Evolutionary conservation across 2,329 filamentous ascomycete genomes (phyloP).

Genomic region (Chaetomium olivaceum): DNA sequence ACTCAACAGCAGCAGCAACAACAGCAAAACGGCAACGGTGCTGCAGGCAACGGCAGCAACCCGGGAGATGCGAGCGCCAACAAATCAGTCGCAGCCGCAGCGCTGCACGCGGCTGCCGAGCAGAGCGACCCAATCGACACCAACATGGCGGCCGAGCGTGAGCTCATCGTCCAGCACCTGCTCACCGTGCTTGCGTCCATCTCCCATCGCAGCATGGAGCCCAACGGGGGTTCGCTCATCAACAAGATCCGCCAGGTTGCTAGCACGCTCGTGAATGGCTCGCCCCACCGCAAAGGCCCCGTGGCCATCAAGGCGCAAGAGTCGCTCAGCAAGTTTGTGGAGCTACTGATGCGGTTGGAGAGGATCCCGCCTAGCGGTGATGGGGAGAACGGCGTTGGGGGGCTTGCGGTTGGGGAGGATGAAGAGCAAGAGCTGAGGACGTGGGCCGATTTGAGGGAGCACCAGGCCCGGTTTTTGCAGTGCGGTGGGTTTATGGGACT

Average conservation of each 20-base stretch:
- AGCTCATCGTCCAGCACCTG: slow-evolving; percentile 78
- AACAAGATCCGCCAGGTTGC: slow-evolving; percentile 85
- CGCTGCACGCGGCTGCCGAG: slow-evolving; percentile 40
- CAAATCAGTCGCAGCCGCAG: slow-evolving; percentile 29
- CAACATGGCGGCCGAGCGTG: slow-evolving; percentile 72
- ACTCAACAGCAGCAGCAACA: slow-evolving; percentile 37
- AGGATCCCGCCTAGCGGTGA: slow-evolving; percentile 53
- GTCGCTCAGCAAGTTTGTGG: slow-evolving; percentile 70
- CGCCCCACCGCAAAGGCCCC: slow-evolving; percentile 52
- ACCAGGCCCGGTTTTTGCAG: slow-evolving; percentile 60
- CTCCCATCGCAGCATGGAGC: slow-evolving; percentile 81
- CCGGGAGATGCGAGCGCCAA: slow-evolving; percentile 30
- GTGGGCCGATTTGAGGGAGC: slow-evolving; percentile 76
- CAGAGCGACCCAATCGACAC: slow-evolving; percentile 54
- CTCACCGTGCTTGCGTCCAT: slow-evolving; percentile 74
- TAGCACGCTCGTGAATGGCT: slow-evolving; percentile 69
- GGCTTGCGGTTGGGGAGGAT: slow-evolving; percentile 44
- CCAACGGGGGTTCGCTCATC: slow-evolving; percentile 65
- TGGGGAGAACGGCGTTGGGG: neutral
- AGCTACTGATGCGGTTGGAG: slow-evolving; percentile 73
- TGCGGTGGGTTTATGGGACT: slow-evolving; percentile 35
- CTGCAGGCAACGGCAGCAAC: slow-evolving; percentile 16
- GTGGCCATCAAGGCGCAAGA: slow-evolving; percentile 63
- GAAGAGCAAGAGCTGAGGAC: slow-evolving; percentile 75
- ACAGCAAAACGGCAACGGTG: slow-evolving; percentile 37